A percentile compares a stretch with the other conserved stretches of the same genome.
Conservation (phyloP, 2,329 filamentous ascomycete species). For the Colletotrichum kahawae region DNA sequence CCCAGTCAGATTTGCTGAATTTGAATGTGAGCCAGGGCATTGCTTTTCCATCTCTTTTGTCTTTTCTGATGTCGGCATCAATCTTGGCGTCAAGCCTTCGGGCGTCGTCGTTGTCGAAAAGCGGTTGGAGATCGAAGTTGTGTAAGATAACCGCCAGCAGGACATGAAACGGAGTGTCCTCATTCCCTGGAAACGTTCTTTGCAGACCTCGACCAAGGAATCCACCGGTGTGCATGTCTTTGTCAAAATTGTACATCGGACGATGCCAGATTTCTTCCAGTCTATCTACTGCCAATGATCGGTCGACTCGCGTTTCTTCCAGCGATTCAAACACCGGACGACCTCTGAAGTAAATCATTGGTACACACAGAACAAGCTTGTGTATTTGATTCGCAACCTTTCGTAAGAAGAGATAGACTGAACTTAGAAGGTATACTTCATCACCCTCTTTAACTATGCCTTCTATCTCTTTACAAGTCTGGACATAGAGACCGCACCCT, state of each 20-base stretch:
- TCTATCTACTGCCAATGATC: not conserved
- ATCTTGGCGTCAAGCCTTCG: not conserved
- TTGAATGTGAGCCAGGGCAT: not conserved
- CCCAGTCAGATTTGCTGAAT: not conserved
- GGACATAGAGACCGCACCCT: not conserved
- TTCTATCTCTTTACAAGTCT: not conserved
- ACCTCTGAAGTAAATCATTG: not conserved
- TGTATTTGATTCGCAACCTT: not conserved
- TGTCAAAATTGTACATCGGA: not conserved
- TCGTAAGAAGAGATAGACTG: not conserved
- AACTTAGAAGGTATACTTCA: not conserved
- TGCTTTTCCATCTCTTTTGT: accelerated
- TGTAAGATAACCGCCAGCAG: not conserved
- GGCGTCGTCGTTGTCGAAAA: not conserved
- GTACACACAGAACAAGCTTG: not conserved
- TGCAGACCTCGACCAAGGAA: not conserved
- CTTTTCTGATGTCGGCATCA: not conserved
- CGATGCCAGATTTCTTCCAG: not conserved
- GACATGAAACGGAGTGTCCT: not conserved
- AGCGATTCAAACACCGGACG: not conserved
- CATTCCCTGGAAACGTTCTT: not conserved
- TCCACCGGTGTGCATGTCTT: not conserved
- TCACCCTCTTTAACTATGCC: not conserved
- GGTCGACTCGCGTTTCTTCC: not conserved
- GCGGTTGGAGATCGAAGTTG: not conserved